phyloP scores from a whole-genome alignment of 1,139 yeast genomes.

The Geotrichum citri-aurantii region DNA sequence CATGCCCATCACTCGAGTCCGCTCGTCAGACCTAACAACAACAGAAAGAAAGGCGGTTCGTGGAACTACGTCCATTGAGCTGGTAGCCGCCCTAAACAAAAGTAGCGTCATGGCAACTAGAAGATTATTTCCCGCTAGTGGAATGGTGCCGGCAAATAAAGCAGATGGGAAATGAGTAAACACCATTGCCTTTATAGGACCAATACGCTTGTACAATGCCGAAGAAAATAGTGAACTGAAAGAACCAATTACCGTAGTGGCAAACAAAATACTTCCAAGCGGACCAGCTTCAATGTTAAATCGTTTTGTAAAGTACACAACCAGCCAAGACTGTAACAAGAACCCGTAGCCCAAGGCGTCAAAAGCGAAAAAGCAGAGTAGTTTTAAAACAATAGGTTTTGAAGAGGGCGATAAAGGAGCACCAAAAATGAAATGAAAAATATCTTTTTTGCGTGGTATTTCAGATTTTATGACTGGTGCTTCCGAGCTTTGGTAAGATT shows the following conservation, averaged over 20 bases:
- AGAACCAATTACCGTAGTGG: slow-evolving; percentile 55
- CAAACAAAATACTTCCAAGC: slow-evolving; percentile 52
- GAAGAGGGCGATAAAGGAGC: slow-evolving; percentile 20
- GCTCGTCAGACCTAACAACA: slow-evolving; percentile 54
- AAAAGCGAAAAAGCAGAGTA: slow-evolving; percentile 53
- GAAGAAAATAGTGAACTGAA: slow-evolving; percentile 67
- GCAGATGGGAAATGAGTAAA: slow-evolving; percentile 80
- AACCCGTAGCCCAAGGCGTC: slow-evolving; percentile 88
- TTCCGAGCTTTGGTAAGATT: not conserved
- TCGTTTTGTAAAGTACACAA: slow-evolving; percentile 54
- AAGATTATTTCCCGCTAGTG: slow-evolving; percentile 34
- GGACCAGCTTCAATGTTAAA: slow-evolving; percentile 32
- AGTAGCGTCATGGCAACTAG: slow-evolving; percentile 38
- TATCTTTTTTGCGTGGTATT: not conserved
- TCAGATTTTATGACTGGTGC: not conserved
- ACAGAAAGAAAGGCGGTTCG: slow-evolving; percentile 73
- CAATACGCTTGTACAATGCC: slow-evolving; percentile 55
- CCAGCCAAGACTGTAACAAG: slow-evolving; percentile 85
- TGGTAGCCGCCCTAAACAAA: slow-evolving; percentile 48
- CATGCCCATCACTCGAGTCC: slow-evolving; percentile 74
- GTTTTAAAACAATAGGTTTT: slow-evolving; percentile 29
- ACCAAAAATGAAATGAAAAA: slow-evolving; percentile 16
- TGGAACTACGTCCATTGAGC: slow-evolving; percentile 88
- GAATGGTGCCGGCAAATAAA: slow-evolving; percentile 52
- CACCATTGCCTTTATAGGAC: slow-evolving; percentile 74